Evolutionary conservation across 148 eudicot species (phyloP), one percentile per base, ranked within the genome.

Genomic region (Bassia scoparia): DNA sequence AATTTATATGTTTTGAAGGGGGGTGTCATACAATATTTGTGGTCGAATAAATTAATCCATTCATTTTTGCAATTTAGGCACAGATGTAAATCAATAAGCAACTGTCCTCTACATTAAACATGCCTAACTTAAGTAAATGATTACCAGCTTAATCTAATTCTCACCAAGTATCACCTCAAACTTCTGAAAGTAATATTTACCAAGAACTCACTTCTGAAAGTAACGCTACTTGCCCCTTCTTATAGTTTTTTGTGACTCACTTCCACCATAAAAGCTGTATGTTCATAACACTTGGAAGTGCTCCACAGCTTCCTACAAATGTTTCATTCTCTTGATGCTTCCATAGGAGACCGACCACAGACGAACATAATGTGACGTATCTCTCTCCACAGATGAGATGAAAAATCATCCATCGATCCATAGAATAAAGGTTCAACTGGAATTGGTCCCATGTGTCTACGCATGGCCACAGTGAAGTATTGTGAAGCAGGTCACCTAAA

Each of bases 241-340:
- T 11, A 11, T 8, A 0, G 16, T 63, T 17, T 44, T n/a, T 13
- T 11, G 24, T 43, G 70, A 77, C 81, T 80, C 70, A 94, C 98
- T 91, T 82, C 98, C 98, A 75, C 93, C 87, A 68, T 94, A 94
- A 74, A 94, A 94, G 63, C 96, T 84, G 83, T 94, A 94, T 9
- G 97, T 90, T 71, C 89, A 75, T 94, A 94, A 94, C 85, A 73
- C 82, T 89, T 7, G 98, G 97, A 75, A 94, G 83, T 89, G 87
- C 83, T 93, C 97, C 80, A 90, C 87, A 70, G 83, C n/a, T 89
- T 94, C 74, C 81, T 88, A 83, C 96, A 91, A 72, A 88, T 81
- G 12, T 56, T 80, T 94, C 91, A 87, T 82, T 67, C 85, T 85
- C 60, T 78, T 0, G 92, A 67, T 76, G 65, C 56, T 89, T 29